A percentile compares a stretch with the other conserved stretches of the same genome.
Evolutionary conservation across 495 filamentous ascomycete species (phyloP).

Genomic region (Tetracladium setigerum): DNA sequence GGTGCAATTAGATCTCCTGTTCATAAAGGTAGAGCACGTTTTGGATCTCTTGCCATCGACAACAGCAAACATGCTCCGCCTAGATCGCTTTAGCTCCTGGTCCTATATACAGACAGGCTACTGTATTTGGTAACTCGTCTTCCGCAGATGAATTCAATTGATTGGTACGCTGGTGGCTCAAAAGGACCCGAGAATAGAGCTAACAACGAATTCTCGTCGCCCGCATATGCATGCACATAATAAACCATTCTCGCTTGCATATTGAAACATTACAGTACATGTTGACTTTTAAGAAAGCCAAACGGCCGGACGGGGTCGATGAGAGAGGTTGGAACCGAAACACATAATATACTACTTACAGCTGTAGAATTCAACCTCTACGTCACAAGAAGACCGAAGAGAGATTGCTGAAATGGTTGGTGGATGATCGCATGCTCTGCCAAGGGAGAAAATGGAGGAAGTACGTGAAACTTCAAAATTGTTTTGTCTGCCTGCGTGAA

Average conservation of each 20-base stretch:
- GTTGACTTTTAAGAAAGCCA: conserved; percentile 7
- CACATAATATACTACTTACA: conserved; percentile 11
- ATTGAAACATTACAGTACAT: conserved; percentile 9
- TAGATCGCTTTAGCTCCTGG: conserved; percentile 15
- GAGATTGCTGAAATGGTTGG: conserved; percentile 11
- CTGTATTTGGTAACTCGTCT: conserved; percentile 14
- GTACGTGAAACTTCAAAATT: conserved; percentile 13
- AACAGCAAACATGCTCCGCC: conserved; percentile 16
- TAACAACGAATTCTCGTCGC: conserved; percentile 7
- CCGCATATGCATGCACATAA: conserved; percentile 11
- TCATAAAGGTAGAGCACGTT: conserved; percentile 15
- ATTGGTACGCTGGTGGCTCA: conserved; percentile 11
- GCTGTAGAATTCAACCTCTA: conserved; percentile 9
- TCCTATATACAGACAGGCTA: conserved; percentile 16
- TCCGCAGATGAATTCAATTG: conserved; percentile 12
- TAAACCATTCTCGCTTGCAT: conserved; percentile 16
- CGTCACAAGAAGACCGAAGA: conserved; percentile 6
- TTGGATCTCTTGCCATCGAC: conserved; percentile 14
- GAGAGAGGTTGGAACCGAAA: conserved; percentile 15
- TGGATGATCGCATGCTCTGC: conserved; percentile 10
- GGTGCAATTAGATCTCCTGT: conserved; percentile 12
- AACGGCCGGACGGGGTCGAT: conserved; percentile 7
- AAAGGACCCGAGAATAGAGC: conserved; percentile 8
- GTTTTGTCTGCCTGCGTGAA: conserved; percentile 14
- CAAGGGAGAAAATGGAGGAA: conserved; percentile 6